A percentile compares a stretch with the other conserved stretches of the same genome.
Conservation (phyloP, 768 basidiomycete genomes). For the Butyriboletus loyo region DNA sequence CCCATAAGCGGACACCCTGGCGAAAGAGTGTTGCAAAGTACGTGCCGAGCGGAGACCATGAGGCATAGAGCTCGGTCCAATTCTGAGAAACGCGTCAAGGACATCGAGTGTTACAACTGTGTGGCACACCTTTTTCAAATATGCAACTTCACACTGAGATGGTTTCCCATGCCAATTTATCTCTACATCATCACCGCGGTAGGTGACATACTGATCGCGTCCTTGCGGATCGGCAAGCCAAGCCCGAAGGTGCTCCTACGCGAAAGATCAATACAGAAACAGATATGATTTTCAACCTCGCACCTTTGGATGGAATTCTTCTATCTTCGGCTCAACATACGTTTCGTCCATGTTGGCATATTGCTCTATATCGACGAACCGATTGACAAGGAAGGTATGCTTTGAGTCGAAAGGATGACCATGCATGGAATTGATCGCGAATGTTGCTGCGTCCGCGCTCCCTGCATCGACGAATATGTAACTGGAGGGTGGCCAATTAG, state of each 20-base stretch:
- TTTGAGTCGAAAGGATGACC: conserved; percentile 83
- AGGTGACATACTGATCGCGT: conserved; percentile 94
- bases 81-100: conserved; percentile 46
- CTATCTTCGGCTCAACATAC: conserved; percentile 69
- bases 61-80: conserved; percentile 96
- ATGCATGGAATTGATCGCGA: conserved; percentile 65
- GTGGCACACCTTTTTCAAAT: conserved; percentile 63
- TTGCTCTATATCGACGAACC: conserved; percentile 86
- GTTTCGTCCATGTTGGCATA: conserved; percentile 75
- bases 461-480: conserved; percentile 82
- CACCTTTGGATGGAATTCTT: conserved; percentile 76
- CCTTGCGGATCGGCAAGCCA: conserved; percentile 93
- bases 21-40: conserved; percentile 91
- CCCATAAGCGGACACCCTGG: conserved; percentile 95
- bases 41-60: conserved; percentile 97
- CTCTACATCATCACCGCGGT: conserved; percentile 86
- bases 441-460: conserved; percentile 63
- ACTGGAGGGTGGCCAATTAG: conserved; percentile 37
- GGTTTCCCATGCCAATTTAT: conserved; percentile 93
- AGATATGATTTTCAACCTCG: background rate
- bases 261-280: conserved; percentile 5
- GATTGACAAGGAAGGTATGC: conserved; percentile 82
- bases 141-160: conserved; percentile 77
- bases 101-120: background rate
- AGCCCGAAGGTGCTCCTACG: conserved; percentile 88